Conservation (phyloP, 257 asterid genomes). For the Striga asiatica region DNA sequence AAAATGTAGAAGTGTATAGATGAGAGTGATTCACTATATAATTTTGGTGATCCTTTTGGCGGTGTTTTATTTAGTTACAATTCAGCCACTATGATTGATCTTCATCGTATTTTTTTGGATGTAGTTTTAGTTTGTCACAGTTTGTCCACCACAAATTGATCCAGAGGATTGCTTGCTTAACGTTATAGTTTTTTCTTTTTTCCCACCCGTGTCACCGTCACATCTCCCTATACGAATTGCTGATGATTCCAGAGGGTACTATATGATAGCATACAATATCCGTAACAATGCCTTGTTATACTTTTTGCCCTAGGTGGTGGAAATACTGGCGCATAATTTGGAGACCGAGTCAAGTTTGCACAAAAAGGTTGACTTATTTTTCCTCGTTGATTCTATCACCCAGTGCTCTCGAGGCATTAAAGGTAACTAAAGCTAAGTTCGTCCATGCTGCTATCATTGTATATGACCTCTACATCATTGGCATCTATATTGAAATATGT, state of each 20-base stretch:
- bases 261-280: too few species aligned
- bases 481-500: slow-evolving; percentile 14
- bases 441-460: slow-evolving; percentile 10
- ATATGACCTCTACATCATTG: slow-evolving; percentile 5
- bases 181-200: background rate
- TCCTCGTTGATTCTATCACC: slow-evolving; percentile 77
- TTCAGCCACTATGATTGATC: background rate
- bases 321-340: slow-evolving; percentile 46
- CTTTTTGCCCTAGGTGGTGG: slow-evolving; percentile 61
- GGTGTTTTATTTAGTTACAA: background rate
- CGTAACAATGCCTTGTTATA: too few species aligned
- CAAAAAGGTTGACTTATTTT: slow-evolving; percentile 73
- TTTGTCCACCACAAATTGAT: background rate
- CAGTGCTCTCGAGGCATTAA: slow-evolving; percentile 69
- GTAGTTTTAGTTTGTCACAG: background rate
- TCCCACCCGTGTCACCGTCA: slow-evolving; percentile 1
- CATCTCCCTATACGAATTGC: slow-evolving; percentile 5
- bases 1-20: background rate
- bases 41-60: background rate
- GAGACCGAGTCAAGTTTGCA: slow-evolving; percentile 54
- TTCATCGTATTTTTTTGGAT: too few species aligned
- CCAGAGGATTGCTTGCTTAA: background rate
- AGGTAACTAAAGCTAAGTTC: slow-evolving; percentile 34
- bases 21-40: background rate
- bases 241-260: slow-evolving; percentile 6